These are phyloP conservation scores for Colletotrichum ledebouriae DNA, from an alignment of 2,329 filamentous ascomycete genomes.

Conservation along the genomic window DNA sequence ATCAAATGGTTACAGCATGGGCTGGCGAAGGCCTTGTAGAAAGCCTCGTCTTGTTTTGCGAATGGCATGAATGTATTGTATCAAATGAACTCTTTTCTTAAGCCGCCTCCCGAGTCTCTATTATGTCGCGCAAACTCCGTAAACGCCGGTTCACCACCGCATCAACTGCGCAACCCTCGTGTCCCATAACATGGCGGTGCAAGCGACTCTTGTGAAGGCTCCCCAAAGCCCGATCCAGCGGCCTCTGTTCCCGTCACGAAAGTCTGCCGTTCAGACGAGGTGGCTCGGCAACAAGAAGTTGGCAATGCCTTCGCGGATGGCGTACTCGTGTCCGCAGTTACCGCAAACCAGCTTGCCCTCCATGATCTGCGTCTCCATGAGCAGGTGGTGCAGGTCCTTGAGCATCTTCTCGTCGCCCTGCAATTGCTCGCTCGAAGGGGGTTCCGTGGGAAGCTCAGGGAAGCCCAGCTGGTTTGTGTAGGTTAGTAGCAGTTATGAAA, in stretches of 20 bases:
- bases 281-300: constrained; percentile 96
- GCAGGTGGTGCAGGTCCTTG: constrained; percentile 81
- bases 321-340: constrained; percentile 93
- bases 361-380: constrained; percentile 90
- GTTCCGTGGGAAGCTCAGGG: constrained; percentile 75
- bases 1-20: constrained; percentile 9
- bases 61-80: constrained; percentile 36
- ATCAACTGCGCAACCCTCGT: not conserved
- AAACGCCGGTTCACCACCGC: constrained; percentile 26
- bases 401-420: constrained; percentile 77
- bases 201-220: not conserved
- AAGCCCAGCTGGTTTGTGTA: constrained; percentile 77
- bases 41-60: constrained; percentile 22
- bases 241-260: not conserved
- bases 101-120: constrained; percentile 23
- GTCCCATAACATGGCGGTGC: not conserved
- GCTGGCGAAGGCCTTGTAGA: not conserved
- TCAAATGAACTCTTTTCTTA: constrained; percentile 13
- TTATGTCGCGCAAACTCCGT: constrained; percentile 33
- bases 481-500: not conserved
- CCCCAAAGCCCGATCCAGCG: not conserved
- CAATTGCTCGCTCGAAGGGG: constrained; percentile 73
- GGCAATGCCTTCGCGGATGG: constrained; percentile 93
- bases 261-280: constrained; percentile 69
- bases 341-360: constrained; percentile 92